Conservation (phyloP, 2,329 filamentous ascomycete species). For the Calonectria pteridis region DNA sequence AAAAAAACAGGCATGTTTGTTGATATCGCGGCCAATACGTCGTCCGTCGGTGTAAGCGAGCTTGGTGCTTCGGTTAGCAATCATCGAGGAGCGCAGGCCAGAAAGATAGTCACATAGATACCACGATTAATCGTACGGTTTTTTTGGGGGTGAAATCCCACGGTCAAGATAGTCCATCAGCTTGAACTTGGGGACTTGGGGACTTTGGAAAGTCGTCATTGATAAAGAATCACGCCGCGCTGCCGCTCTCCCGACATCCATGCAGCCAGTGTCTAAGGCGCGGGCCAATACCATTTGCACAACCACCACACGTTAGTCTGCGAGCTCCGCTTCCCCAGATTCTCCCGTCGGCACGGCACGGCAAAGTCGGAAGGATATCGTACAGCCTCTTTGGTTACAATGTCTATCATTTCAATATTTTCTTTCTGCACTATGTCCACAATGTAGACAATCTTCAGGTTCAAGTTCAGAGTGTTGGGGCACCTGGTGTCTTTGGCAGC, state of each 20-base stretch:
- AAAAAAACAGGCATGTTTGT: neutral
- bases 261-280: neutral
- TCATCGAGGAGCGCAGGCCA: neutral
- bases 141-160: neutral
- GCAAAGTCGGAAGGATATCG: slow-evolving; percentile 15
- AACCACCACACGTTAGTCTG: neutral
- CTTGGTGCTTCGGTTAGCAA: neutral
- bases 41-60: neutral
- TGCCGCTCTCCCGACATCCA: slow-evolving; percentile 2
- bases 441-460: neutral
- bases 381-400: neutral
- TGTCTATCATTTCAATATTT: too few species aligned
- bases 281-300: neutral
- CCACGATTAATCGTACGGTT: neutral
- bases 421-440: too few species aligned
- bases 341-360: slow-evolving; percentile 25
- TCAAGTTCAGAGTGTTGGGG: neutral
- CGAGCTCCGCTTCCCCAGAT: slow-evolving; percentile 30
- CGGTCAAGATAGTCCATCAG: neutral
- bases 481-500: neutral
- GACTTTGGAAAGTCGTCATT: neutral
- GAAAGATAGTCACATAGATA: neutral
- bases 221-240: neutral
- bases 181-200: neutral
- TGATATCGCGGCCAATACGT: neutral